Percentiles rank a stretch among this genome's conserved stretches.
Evolutionary conservation across 129 eudicot genomes (phyloP).

Genomic region (Helianthus annuus): DNA sequence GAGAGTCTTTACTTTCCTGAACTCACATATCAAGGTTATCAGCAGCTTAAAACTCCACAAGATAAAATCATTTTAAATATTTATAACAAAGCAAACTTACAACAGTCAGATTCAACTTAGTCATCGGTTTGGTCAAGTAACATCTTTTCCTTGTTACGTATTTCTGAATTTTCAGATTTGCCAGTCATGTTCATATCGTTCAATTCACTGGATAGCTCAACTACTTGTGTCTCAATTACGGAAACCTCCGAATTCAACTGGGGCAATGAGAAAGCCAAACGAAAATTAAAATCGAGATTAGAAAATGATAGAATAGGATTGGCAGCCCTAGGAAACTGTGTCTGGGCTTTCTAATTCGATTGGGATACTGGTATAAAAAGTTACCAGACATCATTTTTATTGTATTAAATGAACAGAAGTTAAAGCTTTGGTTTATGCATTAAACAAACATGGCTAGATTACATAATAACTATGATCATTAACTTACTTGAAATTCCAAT

Average conservation of each 20-base stretch:
- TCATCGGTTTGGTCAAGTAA: constrained; percentile 47
- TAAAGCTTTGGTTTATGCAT: too few species aligned
- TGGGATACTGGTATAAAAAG: too few species aligned
- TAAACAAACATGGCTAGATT: too few species aligned
- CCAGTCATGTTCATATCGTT: constrained; percentile 39
- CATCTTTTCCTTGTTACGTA: constrained; percentile 44
- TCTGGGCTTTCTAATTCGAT: too few species aligned
- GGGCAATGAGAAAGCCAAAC: too few species aligned
- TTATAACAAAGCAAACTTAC: constrained; percentile 42
- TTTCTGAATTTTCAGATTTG: constrained; percentile 47
- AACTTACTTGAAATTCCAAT: too few species aligned
- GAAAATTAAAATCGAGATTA: too few species aligned
- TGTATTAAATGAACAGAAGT: too few species aligned
- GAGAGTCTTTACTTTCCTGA: constrained; percentile 97
- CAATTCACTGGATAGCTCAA: constrained; percentile 33
- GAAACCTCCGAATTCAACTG: constrained; percentile 33
- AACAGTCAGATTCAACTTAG: constrained; percentile 90
- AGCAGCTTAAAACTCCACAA: neutral
- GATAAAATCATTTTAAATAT: neutral
- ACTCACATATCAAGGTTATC: constrained; percentile 91
- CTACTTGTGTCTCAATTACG: constrained; percentile 35
- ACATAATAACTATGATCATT: too few species aligned
- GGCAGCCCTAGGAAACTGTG: too few species aligned
- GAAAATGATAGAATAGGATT: too few species aligned
- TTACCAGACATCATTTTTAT: too few species aligned